Evolutionary conservation across 2,329 filamentous ascomycete genomes (phyloP).

Genomic region (Teratosphaeria nubilosa): DNA sequence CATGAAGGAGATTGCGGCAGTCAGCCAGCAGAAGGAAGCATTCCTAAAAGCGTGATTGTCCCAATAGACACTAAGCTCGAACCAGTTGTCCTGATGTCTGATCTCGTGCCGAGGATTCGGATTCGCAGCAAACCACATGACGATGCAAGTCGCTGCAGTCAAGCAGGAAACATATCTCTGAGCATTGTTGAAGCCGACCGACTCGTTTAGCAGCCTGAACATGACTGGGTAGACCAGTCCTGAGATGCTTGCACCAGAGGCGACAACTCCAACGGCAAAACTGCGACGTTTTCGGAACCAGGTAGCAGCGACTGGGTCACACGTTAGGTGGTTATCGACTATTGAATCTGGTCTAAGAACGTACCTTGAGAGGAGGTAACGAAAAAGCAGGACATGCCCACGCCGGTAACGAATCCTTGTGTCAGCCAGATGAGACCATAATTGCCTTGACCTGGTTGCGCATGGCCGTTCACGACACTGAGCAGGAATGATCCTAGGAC

Average conservation of each 20-base stretch:
- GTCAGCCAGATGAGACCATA: slow-evolving; percentile 37
- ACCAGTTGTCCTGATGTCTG: slow-evolving; percentile 31
- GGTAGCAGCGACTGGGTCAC: slow-evolving; percentile 34
- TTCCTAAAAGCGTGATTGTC: slow-evolving; percentile 36
- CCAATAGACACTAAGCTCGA: slow-evolving; percentile 26
- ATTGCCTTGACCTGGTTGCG: slow-evolving; percentile 26
- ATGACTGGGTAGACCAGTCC: slow-evolving; percentile 37
- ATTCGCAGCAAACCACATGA: slow-evolving; percentile 33
- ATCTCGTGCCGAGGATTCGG: slow-evolving; percentile 34
- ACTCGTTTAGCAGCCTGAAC: slow-evolving; percentile 33
- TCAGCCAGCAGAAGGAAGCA: slow-evolving; percentile 35
- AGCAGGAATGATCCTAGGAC: slow-evolving; percentile 37
- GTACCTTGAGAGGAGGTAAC: slow-evolving; percentile 41
- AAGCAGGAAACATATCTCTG: slow-evolving; percentile 33
- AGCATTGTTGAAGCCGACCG: slow-evolving; percentile 36
- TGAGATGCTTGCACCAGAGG: slow-evolving; percentile 38
- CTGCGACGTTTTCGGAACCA: slow-evolving; percentile 40
- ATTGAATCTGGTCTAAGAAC: neutral
- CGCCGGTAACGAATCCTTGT: slow-evolving; percentile 37
- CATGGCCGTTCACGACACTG: slow-evolving; percentile 31
- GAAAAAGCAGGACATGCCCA: slow-evolving; percentile 45
- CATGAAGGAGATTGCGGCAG: slow-evolving; percentile 35
- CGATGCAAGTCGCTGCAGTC: slow-evolving; percentile 30
- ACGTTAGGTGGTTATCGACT: neutral
- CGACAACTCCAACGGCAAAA: slow-evolving; percentile 41